A percentile compares a stretch with the other conserved stretches of the same genome.
These are phyloP conservation scores for Pythium inflatum DNA, from an alignment of 352 stramenopile species.

Conservation along the genomic window DNA sequence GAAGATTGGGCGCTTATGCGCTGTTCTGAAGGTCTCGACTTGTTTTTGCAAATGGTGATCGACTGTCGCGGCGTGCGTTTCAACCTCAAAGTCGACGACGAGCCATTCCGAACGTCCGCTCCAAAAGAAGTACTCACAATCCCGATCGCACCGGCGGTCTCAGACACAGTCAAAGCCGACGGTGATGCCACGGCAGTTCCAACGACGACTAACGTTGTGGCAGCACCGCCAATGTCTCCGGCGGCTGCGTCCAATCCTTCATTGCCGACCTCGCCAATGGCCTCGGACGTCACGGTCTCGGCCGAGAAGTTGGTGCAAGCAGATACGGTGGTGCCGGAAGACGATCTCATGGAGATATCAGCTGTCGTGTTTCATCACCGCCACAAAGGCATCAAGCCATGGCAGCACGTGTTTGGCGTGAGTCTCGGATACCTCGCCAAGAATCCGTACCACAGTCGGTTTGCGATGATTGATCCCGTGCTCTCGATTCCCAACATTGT, in stretches of 20 bases:
- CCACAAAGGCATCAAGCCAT: constrained; percentile 79
- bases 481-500: constrained; percentile 80
- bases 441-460: constrained; percentile 81
- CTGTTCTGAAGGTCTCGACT: constrained; percentile 64
- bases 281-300: constrained; percentile 33
- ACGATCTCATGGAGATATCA: constrained; percentile 53
- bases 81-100: constrained; percentile 65
- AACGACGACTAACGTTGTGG: not conserved
- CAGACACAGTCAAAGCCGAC: constrained; percentile 11
- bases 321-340: constrained; percentile 22
- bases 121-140: constrained; percentile 33
- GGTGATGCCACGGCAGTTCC: constrained; percentile 18
- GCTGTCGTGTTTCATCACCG: constrained; percentile 68
- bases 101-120: constrained; percentile 43
- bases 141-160: constrained; percentile 10
- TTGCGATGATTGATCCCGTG: constrained; percentile 74
- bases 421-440: constrained; percentile 72
- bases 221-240: not conserved
- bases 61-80: constrained; percentile 75
- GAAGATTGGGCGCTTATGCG: constrained; percentile 84
- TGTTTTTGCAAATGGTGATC: constrained; percentile 81
- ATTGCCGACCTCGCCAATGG: constrained; percentile 26
- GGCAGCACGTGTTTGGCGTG: constrained; percentile 84
- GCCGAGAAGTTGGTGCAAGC: constrained; percentile 32
- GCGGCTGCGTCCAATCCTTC: constrained; percentile 9